phyloP scores from a whole-genome alignment of 164 flowering plant species.

The Tetrastigma voinierianum region DNA sequence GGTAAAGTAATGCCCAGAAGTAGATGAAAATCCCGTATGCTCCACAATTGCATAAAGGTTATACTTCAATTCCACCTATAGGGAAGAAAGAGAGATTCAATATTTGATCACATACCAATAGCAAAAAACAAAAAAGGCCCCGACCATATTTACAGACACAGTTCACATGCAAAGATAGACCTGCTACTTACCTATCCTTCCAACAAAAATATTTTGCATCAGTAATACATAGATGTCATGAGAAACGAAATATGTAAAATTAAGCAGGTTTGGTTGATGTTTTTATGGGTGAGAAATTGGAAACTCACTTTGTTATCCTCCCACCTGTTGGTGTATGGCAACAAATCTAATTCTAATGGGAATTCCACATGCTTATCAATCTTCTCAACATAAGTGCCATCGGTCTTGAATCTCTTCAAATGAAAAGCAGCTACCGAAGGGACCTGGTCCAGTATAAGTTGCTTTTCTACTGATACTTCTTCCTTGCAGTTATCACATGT shows the following conservation, averaged over 20 bases:
- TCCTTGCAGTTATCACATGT: conserved; percentile 71
- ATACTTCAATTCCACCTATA: conserved; percentile 56
- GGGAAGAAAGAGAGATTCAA: neutral
- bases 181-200: too few species aligned
- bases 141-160: too few species aligned
- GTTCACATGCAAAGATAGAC: too few species aligned
- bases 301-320: conserved; percentile 44
- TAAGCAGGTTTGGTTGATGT: neutral
- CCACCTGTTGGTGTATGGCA: conserved; percentile 41
- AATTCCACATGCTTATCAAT: conserved; percentile 59
- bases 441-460: conserved; percentile 56
- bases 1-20: conserved; percentile 80
- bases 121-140: too few species aligned
- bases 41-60: conserved; percentile 83
- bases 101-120: neutral
- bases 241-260: neutral
- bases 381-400: conserved; percentile 68
- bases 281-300: neutral
- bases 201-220: too few species aligned
- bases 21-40: conserved; percentile 54
- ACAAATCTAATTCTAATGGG: conserved; percentile 77
- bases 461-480: conserved; percentile 68
- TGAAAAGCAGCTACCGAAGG: conserved; percentile 78
- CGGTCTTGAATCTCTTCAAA: conserved; percentile 83
- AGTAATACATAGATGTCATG: too few species aligned